phyloP scores from a whole-genome alignment of 768 basidiomycete species.

The Boletellus ananas region DNA sequence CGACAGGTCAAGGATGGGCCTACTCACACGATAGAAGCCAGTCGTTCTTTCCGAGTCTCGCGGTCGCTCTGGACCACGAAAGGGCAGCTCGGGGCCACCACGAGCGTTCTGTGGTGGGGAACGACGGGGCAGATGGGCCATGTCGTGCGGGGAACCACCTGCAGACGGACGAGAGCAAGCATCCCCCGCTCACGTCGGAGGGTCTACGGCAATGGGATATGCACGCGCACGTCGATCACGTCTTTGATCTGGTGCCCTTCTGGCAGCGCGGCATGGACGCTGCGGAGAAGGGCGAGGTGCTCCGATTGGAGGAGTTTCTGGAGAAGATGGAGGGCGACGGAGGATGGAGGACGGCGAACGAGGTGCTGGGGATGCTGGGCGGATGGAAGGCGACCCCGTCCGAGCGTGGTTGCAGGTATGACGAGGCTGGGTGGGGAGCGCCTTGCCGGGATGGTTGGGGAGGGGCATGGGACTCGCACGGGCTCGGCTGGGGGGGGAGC shows the following conservation, averaged over 20 bases:
- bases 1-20: constrained; percentile 30
- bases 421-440: constrained; percentile 8
- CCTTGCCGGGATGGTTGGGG: constrained; percentile 7
- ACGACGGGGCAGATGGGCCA: not conserved
- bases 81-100: constrained; percentile 22
- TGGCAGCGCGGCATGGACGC: constrained; percentile 50
- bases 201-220: constrained; percentile 28
- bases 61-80: constrained; percentile 34
- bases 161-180: constrained; percentile 27
- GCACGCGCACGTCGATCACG: constrained; percentile 41
- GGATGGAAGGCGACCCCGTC: constrained; percentile 13
- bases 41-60: constrained; percentile 21
- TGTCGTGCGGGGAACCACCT: constrained; percentile 3
- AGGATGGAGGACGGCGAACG: constrained; percentile 28
- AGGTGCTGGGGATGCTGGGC: constrained; percentile 30
- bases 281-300: constrained; percentile 42
- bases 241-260: constrained; percentile 49
- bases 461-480: constrained; percentile 7
- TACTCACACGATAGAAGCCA: constrained; percentile 23
- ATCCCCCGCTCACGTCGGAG: constrained; percentile 29
- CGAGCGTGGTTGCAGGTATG: constrained; percentile 1
- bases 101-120: constrained; percentile 5
- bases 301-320: constrained; percentile 44
- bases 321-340: constrained; percentile 37
- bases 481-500: not conserved